phyloP scores from a whole-genome alignment of 495 filamentous ascomycete species.

The Penicillium bialowiezense region DNA sequence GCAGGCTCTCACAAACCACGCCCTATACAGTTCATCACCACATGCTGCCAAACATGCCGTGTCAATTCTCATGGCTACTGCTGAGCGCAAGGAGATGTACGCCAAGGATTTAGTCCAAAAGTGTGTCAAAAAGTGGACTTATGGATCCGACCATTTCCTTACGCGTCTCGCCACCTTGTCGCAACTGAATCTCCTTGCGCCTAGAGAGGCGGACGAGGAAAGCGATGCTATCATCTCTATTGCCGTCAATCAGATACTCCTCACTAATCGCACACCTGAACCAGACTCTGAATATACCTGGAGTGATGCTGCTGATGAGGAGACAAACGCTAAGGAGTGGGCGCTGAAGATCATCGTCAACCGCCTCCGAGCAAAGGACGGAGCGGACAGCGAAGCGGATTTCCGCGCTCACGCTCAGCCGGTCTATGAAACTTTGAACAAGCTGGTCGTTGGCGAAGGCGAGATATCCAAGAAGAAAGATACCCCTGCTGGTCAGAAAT shows the following conservation, averaged over 20 bases:
- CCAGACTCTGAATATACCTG: slow-evolving; percentile 55
- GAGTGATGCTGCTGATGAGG: slow-evolving; percentile 71
- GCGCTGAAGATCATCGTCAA: slow-evolving; percentile 90
- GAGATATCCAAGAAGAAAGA: slow-evolving; percentile 72
- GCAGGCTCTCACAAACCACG: slow-evolving; percentile 75
- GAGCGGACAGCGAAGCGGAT: slow-evolving; percentile 48
- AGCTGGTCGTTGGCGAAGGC: slow-evolving; percentile 68
- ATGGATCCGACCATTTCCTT: slow-evolving; percentile 73
- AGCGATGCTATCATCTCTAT: slow-evolving; percentile 77
- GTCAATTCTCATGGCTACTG: slow-evolving; percentile 77
- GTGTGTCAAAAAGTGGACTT: slow-evolving; percentile 72
- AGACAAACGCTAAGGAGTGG: slow-evolving; percentile 80
- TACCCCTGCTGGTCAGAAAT: slow-evolving; percentile 70
- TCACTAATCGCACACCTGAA: slow-evolving; percentile 59
- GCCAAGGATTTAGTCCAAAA: slow-evolving; percentile 78
- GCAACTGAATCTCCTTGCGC: slow-evolving; percentile 77
- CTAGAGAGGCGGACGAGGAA: slow-evolving; percentile 67
- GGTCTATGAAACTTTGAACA: slow-evolving; percentile 75
- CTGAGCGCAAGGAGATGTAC: slow-evolving; percentile 81
- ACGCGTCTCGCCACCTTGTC: slow-evolving; percentile 78
- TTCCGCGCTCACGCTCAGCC: slow-evolving; percentile 62
- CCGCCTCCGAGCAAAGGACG: slow-evolving; percentile 65
- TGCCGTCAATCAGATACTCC: slow-evolving; percentile 69
- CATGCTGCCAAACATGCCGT: slow-evolving; percentile 91
- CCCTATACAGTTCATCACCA: slow-evolving; percentile 75